These are phyloP conservation scores for Ophiobolus disseminans DNA, from an alignment of 2,329 filamentous ascomycete genomes.

Conservation along the genomic window DNA sequence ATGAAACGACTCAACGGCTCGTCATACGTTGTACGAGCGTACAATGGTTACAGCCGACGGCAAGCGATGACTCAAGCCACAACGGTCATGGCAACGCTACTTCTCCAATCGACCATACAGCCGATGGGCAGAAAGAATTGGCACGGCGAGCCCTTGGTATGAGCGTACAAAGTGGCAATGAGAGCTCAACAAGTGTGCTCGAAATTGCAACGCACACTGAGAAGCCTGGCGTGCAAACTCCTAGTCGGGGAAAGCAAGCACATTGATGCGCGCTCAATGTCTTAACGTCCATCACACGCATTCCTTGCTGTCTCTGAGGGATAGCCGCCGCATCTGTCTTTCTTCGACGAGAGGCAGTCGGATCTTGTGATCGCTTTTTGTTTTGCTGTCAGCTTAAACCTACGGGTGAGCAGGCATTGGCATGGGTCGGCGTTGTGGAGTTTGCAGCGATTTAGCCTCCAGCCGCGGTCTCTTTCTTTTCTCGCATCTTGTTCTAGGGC, in stretches of 20 bases:
- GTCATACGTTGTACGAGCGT: constrained; percentile 78
- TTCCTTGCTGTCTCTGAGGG: too few relatives aligned
- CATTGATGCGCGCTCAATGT: constrained; percentile 19
- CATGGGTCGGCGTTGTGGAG: too few relatives aligned
- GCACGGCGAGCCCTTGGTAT: constrained; percentile 50
- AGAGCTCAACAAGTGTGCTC: constrained; percentile 48
- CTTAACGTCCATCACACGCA: too few relatives aligned
- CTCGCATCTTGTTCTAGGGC: too few relatives aligned
- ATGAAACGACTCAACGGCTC: constrained; percentile 79
- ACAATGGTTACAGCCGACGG: constrained; percentile 64
- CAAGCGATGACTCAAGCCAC: constrained; percentile 28
- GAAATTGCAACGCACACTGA: constrained; percentile 51
- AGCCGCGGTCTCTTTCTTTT: too few relatives aligned
- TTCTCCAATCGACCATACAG: constrained; percentile 31
- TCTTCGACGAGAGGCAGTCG: too few relatives aligned
- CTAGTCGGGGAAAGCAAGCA: constrained; percentile 39
- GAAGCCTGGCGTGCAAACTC: constrained; percentile 51
- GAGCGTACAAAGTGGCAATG: constrained; percentile 44
- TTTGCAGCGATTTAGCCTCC: too few relatives aligned
- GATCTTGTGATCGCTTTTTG: too few relatives aligned
- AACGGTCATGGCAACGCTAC: constrained; percentile 28
- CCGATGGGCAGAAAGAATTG: constrained; percentile 46
- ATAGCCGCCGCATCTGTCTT: too few relatives aligned
- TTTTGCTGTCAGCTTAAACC: too few relatives aligned
- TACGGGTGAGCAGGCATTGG: too few relatives aligned